Conservation (phyloP, 805 yeast species). For the Cyberlindnera samutprakarnensis region DNA sequence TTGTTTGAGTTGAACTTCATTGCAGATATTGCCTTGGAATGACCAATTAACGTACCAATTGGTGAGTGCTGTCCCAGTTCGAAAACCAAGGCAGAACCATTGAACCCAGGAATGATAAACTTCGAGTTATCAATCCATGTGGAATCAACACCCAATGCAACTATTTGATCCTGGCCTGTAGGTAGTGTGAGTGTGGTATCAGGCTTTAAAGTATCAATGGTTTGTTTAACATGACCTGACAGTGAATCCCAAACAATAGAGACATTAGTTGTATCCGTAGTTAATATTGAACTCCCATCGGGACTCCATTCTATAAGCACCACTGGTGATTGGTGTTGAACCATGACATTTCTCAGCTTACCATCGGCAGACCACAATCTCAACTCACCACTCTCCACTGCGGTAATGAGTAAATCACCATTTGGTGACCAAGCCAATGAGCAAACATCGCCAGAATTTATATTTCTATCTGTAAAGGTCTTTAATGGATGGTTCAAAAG, state of each 20-base stretch:
- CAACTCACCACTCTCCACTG: conserved; percentile 63
- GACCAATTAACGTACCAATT: conserved; percentile 54
- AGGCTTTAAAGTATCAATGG: conserved; percentile 27
- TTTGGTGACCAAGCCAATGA: conserved; percentile 55
- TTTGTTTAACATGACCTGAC: conserved; percentile 42
- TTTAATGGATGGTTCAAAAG: conserved; percentile 26
- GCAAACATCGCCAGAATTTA: conserved; percentile 23
- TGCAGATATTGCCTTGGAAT: conserved; percentile 46
- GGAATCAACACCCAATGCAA: conserved; percentile 42
- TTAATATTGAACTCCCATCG: conserved; percentile 44
- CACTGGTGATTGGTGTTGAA: conserved; percentile 48
- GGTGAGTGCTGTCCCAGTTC: conserved; percentile 41
- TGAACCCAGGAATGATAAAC: conserved; percentile 62
- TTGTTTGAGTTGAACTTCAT: conserved; percentile 45
- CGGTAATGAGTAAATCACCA: conserved; percentile 58
- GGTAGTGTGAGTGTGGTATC: conserved; percentile 18
- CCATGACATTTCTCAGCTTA: conserved; percentile 46
- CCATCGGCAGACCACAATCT: conserved; percentile 78
- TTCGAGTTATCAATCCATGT: conserved; percentile 68
- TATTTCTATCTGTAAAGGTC: conserved; percentile 14
- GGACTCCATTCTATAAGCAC: conserved; percentile 54
- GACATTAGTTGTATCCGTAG: conserved; percentile 50
- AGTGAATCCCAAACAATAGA: conserved; percentile 61
- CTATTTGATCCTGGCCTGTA: conserved; percentile 2
- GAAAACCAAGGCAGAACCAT: conserved; percentile 48